phyloP scores from a whole-genome alignment of 1,284 basidiomycete species.

The Sanghuangporus baumii region DNA sequence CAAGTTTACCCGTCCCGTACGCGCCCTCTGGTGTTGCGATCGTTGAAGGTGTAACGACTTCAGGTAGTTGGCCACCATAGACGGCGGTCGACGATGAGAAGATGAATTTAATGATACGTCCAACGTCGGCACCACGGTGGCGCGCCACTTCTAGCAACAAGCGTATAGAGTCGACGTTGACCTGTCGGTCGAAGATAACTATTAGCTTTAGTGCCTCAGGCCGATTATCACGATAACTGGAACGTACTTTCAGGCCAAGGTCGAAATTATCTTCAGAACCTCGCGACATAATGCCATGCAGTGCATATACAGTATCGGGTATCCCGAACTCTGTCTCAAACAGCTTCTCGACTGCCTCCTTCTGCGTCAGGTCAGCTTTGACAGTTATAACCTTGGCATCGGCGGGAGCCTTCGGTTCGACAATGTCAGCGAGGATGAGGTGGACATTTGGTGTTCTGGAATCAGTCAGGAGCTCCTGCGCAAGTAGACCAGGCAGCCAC shows the following conservation, averaged over 20 bases:
- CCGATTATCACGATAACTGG: neutral
- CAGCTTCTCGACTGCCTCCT: conserved; percentile 32
- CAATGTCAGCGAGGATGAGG: conserved; percentile 52
- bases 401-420: conserved; percentile 39
- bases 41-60: conserved; percentile 43
- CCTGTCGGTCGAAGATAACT: conserved; percentile 29
- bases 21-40: conserved; percentile 52
- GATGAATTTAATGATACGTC: conserved; percentile 43
- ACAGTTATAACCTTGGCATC: conserved; percentile 35
- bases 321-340: conserved; percentile 37
- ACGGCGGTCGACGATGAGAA: conserved; percentile 60
- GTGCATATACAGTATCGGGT: conserved; percentile 47
- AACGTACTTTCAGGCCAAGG: conserved; percentile 43
- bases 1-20: conserved; percentile 55
- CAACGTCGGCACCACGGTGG: conserved; percentile 30
- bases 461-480: conserved; percentile 31
- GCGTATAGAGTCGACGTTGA: conserved; percentile 59
- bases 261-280: conserved; percentile 62
- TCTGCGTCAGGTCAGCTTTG: conserved; percentile 46
- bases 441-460: conserved; percentile 34
- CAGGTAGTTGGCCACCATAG: conserved; percentile 56
- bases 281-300: conserved; percentile 67
- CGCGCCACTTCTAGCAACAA: conserved; percentile 44
- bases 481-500: conserved; percentile 36
- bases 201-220: neutral